Evolutionary conservation across 164 flowering plant genomes (phyloP), one percentile per base, ranked within the genome.

Genomic region (Sedum album): DNA sequence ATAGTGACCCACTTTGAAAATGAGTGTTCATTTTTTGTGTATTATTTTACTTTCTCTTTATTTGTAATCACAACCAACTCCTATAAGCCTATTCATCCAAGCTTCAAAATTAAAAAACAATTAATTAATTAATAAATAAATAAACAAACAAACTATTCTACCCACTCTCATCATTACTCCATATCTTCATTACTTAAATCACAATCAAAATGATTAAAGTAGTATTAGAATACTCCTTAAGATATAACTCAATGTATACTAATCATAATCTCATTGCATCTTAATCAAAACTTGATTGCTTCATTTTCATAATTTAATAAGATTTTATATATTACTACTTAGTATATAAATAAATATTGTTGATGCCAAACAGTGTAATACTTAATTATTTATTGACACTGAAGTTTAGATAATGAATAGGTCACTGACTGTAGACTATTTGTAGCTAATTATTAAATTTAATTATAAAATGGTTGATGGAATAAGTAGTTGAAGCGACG

Each of bases 1-100:
- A 53, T 53, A 53, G 30, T 53, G 60, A 53, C 60, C 60, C 60
- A 53, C 60, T 53, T 53, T 53, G 60, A 53, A 21, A 23, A 53
- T 3, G 60, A 53, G 60, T 53, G 60, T 23, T 53, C 60, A 53
- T 53, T 53, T 53, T 53, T 23, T n/a, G 25, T 21, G 60, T 14
- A 23, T 23, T 6, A 23, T 53, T 53, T 21, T 21, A 21, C 60
- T 53, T 53, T 53, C 60, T 30, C 14, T 53, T 53, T 53, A 28
- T 30, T 49, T 53, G 60, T 53, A 21, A 23, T 53, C 60, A 53
- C 60, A 53, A 53, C 60, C 28, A 23, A 53, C 60, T 53, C 60
- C 60, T 21, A 7, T 53, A 23, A 13, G 60, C 60, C 26, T 53
- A 23, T 53, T 23, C 28, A 53, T 21, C 15, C 28, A 53, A 53